Percentiles rank a stretch among this genome's conserved stretches.
phyloP scores from a whole-genome alignment of 176 grass and related monocot species.

The Aegilops sharonensis region DNA sequence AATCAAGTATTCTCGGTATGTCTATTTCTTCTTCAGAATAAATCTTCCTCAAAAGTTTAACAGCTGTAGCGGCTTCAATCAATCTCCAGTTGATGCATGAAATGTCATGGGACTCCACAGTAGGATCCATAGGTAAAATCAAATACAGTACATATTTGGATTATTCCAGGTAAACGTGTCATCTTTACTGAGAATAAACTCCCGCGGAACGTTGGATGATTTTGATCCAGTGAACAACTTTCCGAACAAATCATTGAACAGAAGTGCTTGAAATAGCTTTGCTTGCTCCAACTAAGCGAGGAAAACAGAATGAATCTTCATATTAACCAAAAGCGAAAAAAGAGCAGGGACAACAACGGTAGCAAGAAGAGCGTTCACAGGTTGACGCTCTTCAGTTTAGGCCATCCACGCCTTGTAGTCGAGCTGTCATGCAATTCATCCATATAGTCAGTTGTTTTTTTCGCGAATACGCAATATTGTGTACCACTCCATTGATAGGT shows the following conservation, averaged over 20 bases:
- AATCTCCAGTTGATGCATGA: slow-evolving; percentile 65
- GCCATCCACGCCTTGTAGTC: too few species aligned
- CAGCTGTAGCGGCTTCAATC: slow-evolving; percentile 33
- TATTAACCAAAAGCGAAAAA: slow-evolving; percentile 19
- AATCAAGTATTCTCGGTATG: slow-evolving; percentile 17
- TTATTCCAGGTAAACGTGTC: slow-evolving; percentile 51
- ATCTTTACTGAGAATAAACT: slow-evolving; percentile 71
- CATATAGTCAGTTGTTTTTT: too few species aligned
- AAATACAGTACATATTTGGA: slow-evolving; percentile 67
- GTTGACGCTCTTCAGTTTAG: too few species aligned
- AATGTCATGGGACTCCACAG: slow-evolving; percentile 29
- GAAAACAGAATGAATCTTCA: slow-evolving; percentile 23
- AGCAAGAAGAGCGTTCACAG: too few species aligned
- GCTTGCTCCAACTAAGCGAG: slow-evolving; percentile 55
- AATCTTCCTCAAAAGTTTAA: slow-evolving; percentile 65
- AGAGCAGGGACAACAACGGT: too few species aligned
- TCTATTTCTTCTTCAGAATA: slow-evolving; percentile 23
- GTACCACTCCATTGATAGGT: too few species aligned
- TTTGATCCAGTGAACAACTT: slow-evolving; percentile 63
- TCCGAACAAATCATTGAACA: slow-evolving; percentile 86
- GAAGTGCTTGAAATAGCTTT: slow-evolving; percentile 78
- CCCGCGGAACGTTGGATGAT: slow-evolving; percentile 29
- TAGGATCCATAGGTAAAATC: slow-evolving; percentile 63
- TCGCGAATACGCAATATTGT: too few species aligned
- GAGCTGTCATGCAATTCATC: too few species aligned